Evolutionary conservation across 257 asterid species (phyloP), one percentile per base, ranked within the genome.

Genomic region (Agastache rugosa): DNA sequence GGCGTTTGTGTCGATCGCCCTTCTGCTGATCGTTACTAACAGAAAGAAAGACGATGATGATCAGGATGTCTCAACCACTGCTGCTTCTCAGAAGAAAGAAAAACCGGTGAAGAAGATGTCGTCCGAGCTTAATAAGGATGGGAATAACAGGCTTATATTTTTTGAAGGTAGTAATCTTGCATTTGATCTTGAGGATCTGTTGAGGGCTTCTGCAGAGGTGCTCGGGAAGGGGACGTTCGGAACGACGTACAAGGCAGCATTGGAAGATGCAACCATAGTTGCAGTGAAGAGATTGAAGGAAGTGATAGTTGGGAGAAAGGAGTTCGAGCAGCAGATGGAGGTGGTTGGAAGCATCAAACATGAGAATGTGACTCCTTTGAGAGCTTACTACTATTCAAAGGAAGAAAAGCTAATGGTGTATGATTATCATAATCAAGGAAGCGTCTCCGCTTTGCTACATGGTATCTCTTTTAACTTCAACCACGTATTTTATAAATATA

Each of bases 201-300:
- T 90, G 85, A 84, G 94, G 82, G 96, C 96, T 65, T 90, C 96
- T 2, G 96, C 94, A 0, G 96, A 88, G 84, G 96, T 90, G 22
- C 92, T 90, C 8, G 96, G 96, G 51, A 90, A 87, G 90, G 96
- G 96, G 17, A 78, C 91, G 2, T 88, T 86, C 44, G 94, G 94
- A 11, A 87, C 87, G 8, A 85, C 92, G 22, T 90, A 88, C 53
- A 90, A 85, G 81, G 96, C 92, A 0, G 91, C 92, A 8, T 31
- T 90, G 78, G 96, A 90, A 81, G 96, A 88, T 63, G 86, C 87
- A 23, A 90, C 85, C 12, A 83, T 73, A 0, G 87, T 90, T 23
- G 92, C 83, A 0, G 94, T 90, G 15, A 90, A 88, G 85, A 85
- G 96, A 73, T 73, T 90, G 90, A 88, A 79, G 82, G 92, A 90